Evolutionary conservation across 805 yeast genomes (phyloP).

Genomic region (Vanderwaltozyma yarrowii): DNA sequence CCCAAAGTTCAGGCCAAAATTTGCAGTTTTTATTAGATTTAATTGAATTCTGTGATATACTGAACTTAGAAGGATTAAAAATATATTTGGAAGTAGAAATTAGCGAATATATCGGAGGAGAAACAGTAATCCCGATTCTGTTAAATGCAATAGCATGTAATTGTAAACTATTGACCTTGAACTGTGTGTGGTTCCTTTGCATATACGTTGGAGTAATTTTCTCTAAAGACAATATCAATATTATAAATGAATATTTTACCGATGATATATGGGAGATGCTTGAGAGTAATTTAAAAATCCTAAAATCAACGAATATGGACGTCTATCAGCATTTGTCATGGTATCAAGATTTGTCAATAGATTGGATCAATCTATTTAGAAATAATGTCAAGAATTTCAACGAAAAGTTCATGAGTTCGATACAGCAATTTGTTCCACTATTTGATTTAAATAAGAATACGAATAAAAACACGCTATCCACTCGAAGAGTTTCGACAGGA

Average conservation of each 20-base stretch:
- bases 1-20: slow-evolving; percentile 4
- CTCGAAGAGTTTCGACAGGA: slow-evolving; percentile 3
- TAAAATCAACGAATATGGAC: not conserved
- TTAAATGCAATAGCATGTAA: slow-evolving; percentile 41
- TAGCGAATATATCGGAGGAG: slow-evolving; percentile 44
- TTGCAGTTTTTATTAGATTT: slow-evolving; percentile 39
- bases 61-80: slow-evolving; percentile 49
- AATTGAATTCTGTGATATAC: slow-evolving; percentile 51
- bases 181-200: slow-evolving; percentile 59
- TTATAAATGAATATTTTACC: slow-evolving; percentile 24
- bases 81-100: slow-evolving; percentile 51
- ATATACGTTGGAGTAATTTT: slow-evolving; percentile 55
- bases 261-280: slow-evolving; percentile 16
- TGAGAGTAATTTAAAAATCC: slow-evolving; percentile 9
- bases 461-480: not conserved
- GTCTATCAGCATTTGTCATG: slow-evolving; percentile 12
- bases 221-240: slow-evolving; percentile 35
- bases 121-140: slow-evolving; percentile 49
- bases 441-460: not conserved
- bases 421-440: slow-evolving; percentile 28
- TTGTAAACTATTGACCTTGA: slow-evolving; percentile 46
- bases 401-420: slow-evolving; percentile 30
- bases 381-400: slow-evolving; percentile 31
- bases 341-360: slow-evolving; percentile 24
- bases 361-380: slow-evolving; percentile 29